Conservation (phyloP, 2,329 filamentous ascomycete species). For the Fusarium setosum region DNA sequence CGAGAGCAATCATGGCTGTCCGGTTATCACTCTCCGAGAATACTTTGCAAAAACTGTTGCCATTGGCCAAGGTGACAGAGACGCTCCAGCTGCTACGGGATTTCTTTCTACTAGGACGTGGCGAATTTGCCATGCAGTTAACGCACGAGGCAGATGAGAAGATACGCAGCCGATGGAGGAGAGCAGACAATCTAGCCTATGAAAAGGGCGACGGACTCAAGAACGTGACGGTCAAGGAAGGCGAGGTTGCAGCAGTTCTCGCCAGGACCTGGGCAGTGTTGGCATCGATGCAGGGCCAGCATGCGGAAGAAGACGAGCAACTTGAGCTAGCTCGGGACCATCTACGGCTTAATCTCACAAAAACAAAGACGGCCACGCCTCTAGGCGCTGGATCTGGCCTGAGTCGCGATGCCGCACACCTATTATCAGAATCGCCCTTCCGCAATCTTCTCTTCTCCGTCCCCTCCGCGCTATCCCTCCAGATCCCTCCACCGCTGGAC, state of each 20-base stretch:
- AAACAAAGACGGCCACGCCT: constrained; percentile 54
- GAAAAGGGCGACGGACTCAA: constrained; percentile 62
- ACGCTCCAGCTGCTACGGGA: constrained; percentile 82
- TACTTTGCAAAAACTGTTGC: constrained; percentile 83
- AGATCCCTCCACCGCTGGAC: constrained; percentile 83
- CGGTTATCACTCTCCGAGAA: constrained; percentile 86
- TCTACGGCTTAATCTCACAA: constrained; percentile 74
- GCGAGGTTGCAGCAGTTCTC: constrained; percentile 83
- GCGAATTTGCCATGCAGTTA: constrained; percentile 90
- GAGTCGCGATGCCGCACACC: constrained; percentile 44
- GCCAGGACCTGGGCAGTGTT: constrained; percentile 83
- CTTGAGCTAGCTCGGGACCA: constrained; percentile 86
- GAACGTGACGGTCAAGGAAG: constrained; percentile 80
- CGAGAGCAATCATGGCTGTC: constrained; percentile 79
- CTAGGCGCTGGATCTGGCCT: constrained; percentile 52
- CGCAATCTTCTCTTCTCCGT: constrained; percentile 85
- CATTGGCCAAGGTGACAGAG: constrained; percentile 80
- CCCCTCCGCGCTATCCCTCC: constrained; percentile 74
- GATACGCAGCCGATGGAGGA: constrained; percentile 77
- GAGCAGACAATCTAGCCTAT: constrained; percentile 68
- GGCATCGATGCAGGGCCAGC: constrained; percentile 76
- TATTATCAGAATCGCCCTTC: constrained; percentile 70
- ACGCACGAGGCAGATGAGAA: constrained; percentile 87
- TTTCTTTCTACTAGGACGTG: constrained; percentile 87
- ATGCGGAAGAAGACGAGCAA: constrained; percentile 83